Conservation (phyloP, 2,329 filamentous ascomycete species). For the Diplodia mutila region DNA sequence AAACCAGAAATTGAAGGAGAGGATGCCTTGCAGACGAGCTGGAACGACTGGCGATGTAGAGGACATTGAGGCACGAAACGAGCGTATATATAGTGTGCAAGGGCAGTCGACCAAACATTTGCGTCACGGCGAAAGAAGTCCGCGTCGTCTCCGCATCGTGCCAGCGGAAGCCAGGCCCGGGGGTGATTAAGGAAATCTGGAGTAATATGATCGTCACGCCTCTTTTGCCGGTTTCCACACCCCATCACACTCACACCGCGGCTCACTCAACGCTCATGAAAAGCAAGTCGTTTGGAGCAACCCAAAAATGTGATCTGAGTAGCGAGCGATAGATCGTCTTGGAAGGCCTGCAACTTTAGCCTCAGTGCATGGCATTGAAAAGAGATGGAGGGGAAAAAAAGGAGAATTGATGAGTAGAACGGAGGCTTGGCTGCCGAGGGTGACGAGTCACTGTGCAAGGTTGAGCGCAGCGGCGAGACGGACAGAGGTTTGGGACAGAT, state of each 20-base stretch:
- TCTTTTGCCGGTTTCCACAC: neutral
- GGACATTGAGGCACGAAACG: neutral
- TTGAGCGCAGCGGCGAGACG: neutral
- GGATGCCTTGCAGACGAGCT: neutral
- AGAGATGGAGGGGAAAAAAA: neutral
- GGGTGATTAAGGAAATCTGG: slow-evolving; percentile 14
- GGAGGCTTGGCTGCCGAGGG: neutral
- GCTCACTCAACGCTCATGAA: neutral
- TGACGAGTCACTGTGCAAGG: neutral
- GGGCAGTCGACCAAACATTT: neutral
- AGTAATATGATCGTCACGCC: slow-evolving; percentile 13
- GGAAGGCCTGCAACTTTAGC: too few species aligned
- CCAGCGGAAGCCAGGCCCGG: slow-evolving; percentile 10
- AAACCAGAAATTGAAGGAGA: neutral
- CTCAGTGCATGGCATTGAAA: too few species aligned
- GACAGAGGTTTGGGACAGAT: slow-evolving; percentile 6
- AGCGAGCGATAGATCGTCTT: neutral
- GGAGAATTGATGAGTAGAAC: neutral
- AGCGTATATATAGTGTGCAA: neutral
- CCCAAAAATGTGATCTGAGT: neutral
- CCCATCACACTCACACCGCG: neutral
- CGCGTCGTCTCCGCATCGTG: neutral
- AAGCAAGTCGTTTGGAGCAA: neutral
- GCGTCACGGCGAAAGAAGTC: slow-evolving; percentile 15
- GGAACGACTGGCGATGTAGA: neutral